Conservation (phyloP, 305 asterid species). For the Caryopteris hybrid region DNA sequence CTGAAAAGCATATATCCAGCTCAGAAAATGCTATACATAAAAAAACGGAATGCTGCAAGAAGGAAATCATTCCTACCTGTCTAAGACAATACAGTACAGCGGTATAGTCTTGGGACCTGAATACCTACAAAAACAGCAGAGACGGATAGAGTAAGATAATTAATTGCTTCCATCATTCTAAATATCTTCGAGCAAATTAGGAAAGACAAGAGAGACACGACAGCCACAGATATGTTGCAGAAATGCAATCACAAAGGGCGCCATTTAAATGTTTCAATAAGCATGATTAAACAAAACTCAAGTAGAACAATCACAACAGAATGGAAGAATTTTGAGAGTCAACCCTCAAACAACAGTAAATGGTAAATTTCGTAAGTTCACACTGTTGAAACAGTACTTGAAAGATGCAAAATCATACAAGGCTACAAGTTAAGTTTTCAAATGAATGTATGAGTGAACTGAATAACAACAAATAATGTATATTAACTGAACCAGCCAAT, state of each 20-base stretch:
- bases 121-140: conserved; percentile 39
- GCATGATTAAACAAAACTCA: background rate
- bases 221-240: background rate
- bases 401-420: too few relatives aligned
- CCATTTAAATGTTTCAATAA: background rate
- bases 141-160: background rate
- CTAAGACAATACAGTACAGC: conserved; percentile 84
- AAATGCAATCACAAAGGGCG: background rate
- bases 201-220: background rate
- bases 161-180: background rate
- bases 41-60: background rate
- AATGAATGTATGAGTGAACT: too few relatives aligned
- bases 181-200: background rate
- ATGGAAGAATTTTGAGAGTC: background rate
- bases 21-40: background rate
- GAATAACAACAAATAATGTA: too few relatives aligned
- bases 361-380: background rate
- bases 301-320: background rate
- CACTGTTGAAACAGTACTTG: too few relatives aligned
- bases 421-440: too few relatives aligned
- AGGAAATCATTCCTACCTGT: conserved; percentile 48
- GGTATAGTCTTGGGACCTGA: conserved; percentile 92
- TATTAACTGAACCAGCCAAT: too few relatives aligned
- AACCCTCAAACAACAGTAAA: too few relatives aligned
- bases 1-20: conserved; percentile 32